phyloP scores from a whole-genome alignment of 1,139 yeast species.

The Saccharomyces uvarum region DNA sequence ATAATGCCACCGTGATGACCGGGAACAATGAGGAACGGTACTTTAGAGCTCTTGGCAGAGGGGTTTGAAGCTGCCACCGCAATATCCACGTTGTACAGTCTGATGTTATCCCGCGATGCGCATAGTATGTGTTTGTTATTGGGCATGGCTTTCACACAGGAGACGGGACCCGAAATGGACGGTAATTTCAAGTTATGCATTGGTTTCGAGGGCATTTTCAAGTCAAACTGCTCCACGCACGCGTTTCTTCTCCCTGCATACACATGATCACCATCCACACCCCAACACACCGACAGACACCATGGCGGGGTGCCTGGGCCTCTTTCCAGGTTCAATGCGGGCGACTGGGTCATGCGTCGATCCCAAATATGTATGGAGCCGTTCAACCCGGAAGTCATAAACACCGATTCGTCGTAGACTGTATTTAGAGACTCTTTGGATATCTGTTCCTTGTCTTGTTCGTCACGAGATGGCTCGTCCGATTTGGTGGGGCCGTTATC shows the following conservation, averaged over 20 bases:
- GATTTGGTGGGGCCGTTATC: background rate
- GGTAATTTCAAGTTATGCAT: conserved; percentile 67
- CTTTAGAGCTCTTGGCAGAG: conserved; percentile 26
- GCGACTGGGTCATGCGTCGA: conserved; percentile 40
- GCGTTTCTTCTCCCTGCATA: conserved; percentile 88
- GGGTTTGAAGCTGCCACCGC: conserved; percentile 21
- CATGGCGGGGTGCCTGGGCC: conserved; percentile 80
- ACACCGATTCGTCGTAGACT: conserved; percentile 49
- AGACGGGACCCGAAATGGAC: conserved; percentile 83
- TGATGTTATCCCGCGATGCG: conserved; percentile 83
- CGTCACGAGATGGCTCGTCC: background rate
- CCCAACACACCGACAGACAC: conserved; percentile 94
- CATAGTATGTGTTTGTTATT: conserved; percentile 72
- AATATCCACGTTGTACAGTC: conserved; percentile 60
- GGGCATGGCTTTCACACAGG: conserved; percentile 74
- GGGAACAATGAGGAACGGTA: conserved; percentile 50
- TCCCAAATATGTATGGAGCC: conserved; percentile 87
- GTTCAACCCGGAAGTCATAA: conserved; percentile 75
- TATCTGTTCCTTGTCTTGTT: conserved; percentile 23
- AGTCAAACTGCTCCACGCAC: conserved; percentile 74
- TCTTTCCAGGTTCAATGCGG: conserved; percentile 51
- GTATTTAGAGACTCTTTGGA: conserved; percentile 22
- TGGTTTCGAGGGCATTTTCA: conserved; percentile 53
- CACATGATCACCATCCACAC: conserved; percentile 68
- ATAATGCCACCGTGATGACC: conserved; percentile 63